Percentiles rank a stretch among this genome's conserved stretches.
Conservation (phyloP, 768 basidiomycete species). For the Russula ochroleuca region DNA sequence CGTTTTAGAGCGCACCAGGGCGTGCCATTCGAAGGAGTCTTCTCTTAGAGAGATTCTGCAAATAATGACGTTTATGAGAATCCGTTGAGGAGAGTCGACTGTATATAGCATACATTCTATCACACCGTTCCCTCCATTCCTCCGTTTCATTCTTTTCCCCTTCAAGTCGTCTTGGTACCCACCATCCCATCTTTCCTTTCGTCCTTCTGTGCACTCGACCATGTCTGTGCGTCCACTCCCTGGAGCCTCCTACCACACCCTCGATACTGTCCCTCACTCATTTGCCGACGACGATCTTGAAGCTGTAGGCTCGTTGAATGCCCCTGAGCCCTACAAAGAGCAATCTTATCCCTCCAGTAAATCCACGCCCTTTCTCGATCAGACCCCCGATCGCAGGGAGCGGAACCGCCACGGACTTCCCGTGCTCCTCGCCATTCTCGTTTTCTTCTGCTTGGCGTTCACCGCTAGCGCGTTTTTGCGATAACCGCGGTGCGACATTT, state of each 20-base stretch:
- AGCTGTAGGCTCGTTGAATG: neutral
- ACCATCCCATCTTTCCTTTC: neutral
- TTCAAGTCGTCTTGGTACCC: neutral
- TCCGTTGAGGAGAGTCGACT: too few species aligned
- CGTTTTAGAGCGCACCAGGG: too few species aligned
- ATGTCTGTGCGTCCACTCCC: constrained; percentile 14
- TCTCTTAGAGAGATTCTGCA: too few species aligned
- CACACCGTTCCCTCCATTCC: neutral
- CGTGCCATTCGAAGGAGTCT: too few species aligned
- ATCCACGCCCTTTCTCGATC: neutral
- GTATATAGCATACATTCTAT: neutral
- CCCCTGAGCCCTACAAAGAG: neutral
- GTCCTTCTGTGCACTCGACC: neutral
- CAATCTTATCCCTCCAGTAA: neutral
- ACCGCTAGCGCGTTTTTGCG: constrained; percentile 6
- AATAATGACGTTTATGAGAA: too few species aligned
- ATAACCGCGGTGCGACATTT: neutral
- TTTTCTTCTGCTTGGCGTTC: constrained; percentile 7
- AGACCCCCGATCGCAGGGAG: too few species aligned
- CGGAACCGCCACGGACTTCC: neutral
- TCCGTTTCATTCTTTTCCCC: neutral
- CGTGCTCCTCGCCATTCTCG: neutral
- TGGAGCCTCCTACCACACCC: constrained; percentile 17
- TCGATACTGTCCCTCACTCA: neutral
- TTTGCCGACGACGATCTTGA: constrained; percentile 10